Conservation (phyloP, 2,329 filamentous ascomycete genomes). For the Chaetomiaceae sp. region DNA sequence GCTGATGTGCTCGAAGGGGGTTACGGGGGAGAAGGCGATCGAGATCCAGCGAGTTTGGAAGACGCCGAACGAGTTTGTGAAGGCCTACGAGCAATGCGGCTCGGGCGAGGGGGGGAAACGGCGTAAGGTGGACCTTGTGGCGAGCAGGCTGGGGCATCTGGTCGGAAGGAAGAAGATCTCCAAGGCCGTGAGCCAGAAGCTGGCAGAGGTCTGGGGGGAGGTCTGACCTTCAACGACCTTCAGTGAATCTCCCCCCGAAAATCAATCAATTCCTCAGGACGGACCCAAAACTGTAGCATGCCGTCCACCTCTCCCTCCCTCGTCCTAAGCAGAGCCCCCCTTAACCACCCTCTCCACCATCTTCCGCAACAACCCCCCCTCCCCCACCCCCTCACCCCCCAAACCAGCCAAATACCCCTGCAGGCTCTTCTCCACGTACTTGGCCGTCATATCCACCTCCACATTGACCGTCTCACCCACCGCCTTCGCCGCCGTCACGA, state of each 20-base stretch:
- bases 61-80: constrained; percentile 65
- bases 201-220: constrained; percentile 67
- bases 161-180: constrained; percentile 64
- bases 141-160: constrained; percentile 48
- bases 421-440: constrained; percentile 87
- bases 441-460: constrained; percentile 83
- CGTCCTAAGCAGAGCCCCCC: constrained; percentile 37
- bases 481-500: constrained; percentile 74
- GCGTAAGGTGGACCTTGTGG: constrained; percentile 55
- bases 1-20: constrained; percentile 72
- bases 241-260: background rate
- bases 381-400: constrained; percentile 42
- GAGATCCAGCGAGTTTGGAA: constrained; percentile 75
- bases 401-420: constrained; percentile 63
- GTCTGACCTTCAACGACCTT: constrained; percentile 25
- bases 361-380: constrained; percentile 57
- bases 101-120: constrained; percentile 44
- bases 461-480: constrained; percentile 80
- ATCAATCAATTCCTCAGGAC: background rate
- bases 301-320: background rate
- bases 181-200: constrained; percentile 58
- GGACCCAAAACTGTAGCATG: background rate
- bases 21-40: constrained; percentile 71
- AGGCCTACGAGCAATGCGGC: constrained; percentile 57
- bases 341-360: constrained; percentile 65